phyloP scores from a whole-genome alignment of 805 yeast genomes.

The Danielia oregonensis region DNA sequence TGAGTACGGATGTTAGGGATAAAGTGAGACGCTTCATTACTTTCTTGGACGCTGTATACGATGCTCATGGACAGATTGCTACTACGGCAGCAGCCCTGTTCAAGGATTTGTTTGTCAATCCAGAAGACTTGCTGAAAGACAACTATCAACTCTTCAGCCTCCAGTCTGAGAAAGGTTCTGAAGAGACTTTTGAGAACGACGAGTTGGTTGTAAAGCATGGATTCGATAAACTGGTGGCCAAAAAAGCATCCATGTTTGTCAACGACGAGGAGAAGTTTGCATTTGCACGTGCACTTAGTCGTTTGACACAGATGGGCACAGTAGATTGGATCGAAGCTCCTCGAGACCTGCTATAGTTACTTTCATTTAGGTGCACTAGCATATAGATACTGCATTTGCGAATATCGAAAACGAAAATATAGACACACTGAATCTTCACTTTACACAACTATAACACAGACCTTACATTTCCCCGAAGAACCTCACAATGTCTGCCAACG shows the following conservation, averaged over 20 bases:
- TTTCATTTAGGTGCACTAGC: background rate
- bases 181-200: constrained; percentile 47
- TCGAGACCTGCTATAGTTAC: constrained; percentile 2
- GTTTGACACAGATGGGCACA: constrained; percentile 91
- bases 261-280: constrained; percentile 96
- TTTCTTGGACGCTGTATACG: constrained; percentile 93
- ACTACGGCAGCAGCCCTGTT: constrained; percentile 88
- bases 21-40: constrained; percentile 89
- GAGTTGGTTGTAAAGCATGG: constrained; percentile 73
- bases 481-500: constrained; percentile 38
- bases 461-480: background rate
- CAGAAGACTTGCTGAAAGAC: constrained; percentile 53
- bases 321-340: constrained; percentile 78
- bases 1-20: constrained; percentile 76
- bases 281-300: constrained; percentile 88
- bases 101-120: constrained; percentile 80
- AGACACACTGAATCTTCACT: background rate
- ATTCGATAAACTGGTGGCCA: constrained; percentile 66
- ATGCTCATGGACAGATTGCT: constrained; percentile 81
- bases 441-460: background rate
- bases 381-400: background rate
- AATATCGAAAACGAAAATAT: too few relatives aligned
- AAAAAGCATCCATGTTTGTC: constrained; percentile 73
- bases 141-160: constrained; percentile 41
- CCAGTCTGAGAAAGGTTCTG: constrained; percentile 34